phyloP scores from a whole-genome alignment of 2,329 filamentous ascomycete genomes.

The Venturia effusa region DNA sequence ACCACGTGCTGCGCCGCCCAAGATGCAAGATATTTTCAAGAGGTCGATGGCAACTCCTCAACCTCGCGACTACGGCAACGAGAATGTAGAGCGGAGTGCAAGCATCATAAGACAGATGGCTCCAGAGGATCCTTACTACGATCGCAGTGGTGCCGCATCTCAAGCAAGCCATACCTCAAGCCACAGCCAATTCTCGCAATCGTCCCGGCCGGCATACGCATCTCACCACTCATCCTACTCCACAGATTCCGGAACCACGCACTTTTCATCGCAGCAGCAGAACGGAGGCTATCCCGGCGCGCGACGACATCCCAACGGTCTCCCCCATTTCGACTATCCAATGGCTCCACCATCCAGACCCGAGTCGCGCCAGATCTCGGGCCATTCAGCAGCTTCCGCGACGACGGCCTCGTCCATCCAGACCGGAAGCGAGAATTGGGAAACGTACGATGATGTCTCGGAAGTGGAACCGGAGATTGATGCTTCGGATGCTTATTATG shows the following conservation, averaged over 20 bases:
- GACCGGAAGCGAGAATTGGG: conserved; percentile 80
- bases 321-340: conserved; percentile 3
- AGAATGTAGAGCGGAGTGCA: conserved; percentile 37
- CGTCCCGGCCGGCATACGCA: conserved; percentile 12
- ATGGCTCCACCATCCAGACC: conserved; percentile 11
- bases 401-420: not conserved
- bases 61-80: conserved; percentile 18
- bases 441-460: conserved; percentile 82
- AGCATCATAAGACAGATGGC: conserved; percentile 49
- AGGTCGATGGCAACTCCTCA: conserved; percentile 32
- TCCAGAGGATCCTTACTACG: conserved; percentile 82
- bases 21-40: conserved; percentile 74
- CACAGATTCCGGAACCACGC: not conserved
- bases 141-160: conserved; percentile 29
- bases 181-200: conserved; percentile 7
- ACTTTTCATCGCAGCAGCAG: not conserved
- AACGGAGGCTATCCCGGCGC: not conserved
- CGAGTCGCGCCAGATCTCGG: conserved; percentile 54
- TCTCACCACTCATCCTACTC: conserved; percentile 23
- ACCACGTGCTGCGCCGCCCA: conserved; percentile 56
- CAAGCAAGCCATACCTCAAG: conserved; percentile 15
- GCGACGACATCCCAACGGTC: not conserved
- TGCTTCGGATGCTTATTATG: conserved; percentile 62
- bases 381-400: conserved; percentile 41
- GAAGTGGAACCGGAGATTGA: conserved; percentile 55